Evolutionary conservation across 371 early-diverging fungal genomes (phyloP).

Genomic region (Mortierella sp.): DNA sequence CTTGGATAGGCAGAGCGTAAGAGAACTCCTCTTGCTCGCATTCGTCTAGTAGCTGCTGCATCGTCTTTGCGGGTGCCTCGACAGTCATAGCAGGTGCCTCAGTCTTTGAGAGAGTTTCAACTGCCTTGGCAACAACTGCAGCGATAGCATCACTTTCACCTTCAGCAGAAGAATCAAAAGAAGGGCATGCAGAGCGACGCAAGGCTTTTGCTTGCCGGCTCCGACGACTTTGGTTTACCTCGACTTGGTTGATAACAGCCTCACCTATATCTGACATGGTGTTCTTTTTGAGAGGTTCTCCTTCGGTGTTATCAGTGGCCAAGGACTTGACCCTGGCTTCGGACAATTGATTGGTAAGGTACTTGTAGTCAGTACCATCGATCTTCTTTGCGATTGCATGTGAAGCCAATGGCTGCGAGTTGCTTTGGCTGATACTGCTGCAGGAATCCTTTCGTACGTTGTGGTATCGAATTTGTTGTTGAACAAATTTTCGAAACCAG

Average conservation of each 20-base stretch:
- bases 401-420: background rate
- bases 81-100: constrained; percentile 19
- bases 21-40: constrained; percentile 31
- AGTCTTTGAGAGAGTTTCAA: background rate
- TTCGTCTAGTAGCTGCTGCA: constrained; percentile 34
- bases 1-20: constrained; percentile 12
- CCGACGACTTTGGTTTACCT: constrained; percentile 26
- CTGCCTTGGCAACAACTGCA: background rate
- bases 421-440: background rate
- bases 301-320: background rate
- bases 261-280: constrained; percentile 16
- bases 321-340: background rate
- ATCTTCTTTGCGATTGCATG: background rate
- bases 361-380: background rate
- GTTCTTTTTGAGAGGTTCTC: constrained; percentile 1
- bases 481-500: constrained; percentile 50
- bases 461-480: constrained; percentile 42
- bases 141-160: background rate
- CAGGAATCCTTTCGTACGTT: constrained; percentile 8
- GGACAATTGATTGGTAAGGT: background rate
- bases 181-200: constrained; percentile 10
- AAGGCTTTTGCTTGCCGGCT: background rate
- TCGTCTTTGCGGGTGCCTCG: constrained; percentile 21
- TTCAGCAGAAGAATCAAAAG: constrained; percentile 8
- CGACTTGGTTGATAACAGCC: constrained; percentile 7